Conservation (phyloP, 2,329 filamentous ascomycete genomes). For the Septoria petroselini region DNA sequence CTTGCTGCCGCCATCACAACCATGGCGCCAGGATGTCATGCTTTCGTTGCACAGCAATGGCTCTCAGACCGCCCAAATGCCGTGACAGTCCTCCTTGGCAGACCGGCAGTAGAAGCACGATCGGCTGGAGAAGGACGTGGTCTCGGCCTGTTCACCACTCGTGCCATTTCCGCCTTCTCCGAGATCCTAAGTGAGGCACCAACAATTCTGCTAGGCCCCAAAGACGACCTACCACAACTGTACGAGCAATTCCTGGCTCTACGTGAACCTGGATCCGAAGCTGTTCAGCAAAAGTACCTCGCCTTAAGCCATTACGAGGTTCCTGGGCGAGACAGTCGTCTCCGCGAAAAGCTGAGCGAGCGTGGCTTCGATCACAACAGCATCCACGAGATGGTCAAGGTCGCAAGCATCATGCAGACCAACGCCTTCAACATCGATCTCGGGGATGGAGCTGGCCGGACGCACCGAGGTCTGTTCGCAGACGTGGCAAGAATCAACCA, state of each 20-base stretch:
- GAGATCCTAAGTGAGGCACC: conserved; percentile 23
- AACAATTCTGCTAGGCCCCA: conserved; percentile 25
- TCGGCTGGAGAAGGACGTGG: conserved; percentile 23
- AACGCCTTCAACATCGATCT: conserved; percentile 31
- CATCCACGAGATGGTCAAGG: conserved; percentile 20
- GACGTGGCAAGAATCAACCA: conserved; percentile 28
- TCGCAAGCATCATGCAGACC: conserved; percentile 28
- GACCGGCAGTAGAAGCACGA: conserved; percentile 16
- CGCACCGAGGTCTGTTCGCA: conserved; percentile 26
- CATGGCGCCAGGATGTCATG: conserved; percentile 14
- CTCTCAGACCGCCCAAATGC: conserved; percentile 19
- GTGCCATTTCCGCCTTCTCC: conserved; percentile 16
- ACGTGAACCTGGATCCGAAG: conserved; percentile 7
- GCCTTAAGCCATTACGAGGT: conserved; percentile 17
- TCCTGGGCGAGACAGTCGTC: conserved; percentile 19
- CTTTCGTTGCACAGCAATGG: conserved; percentile 22
- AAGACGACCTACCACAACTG: conserved; percentile 27
- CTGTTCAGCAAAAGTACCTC: conserved; percentile 18
- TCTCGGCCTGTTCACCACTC: conserved; percentile 25
- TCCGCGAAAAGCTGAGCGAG: conserved; percentile 23
- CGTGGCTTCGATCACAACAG: conserved; percentile 17
- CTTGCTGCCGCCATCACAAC: too few relatives aligned
- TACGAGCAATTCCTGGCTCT: conserved; percentile 23
- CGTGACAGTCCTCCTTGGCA: conserved; percentile 19
- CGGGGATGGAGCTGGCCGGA: conserved; percentile 17